Evolutionary conservation across 768 basidiomycete species (phyloP).

Genomic region (Podaxis mareebaensis): DNA sequence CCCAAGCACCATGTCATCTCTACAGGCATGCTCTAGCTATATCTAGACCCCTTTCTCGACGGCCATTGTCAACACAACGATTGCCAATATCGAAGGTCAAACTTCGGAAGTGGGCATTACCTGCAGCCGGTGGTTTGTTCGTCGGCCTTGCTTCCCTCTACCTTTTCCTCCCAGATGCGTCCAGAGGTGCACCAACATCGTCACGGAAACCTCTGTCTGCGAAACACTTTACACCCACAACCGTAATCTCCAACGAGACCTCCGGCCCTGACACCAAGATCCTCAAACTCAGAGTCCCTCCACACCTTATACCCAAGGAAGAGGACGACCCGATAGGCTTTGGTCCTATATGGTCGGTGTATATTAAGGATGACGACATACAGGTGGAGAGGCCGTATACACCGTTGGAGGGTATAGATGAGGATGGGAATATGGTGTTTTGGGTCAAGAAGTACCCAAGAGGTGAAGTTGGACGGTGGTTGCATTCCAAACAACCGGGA

Average conservation of each 20-base stretch:
- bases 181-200: constrained; percentile 44
- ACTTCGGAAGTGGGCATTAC: constrained; percentile 12
- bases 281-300: constrained; percentile 59
- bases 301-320: constrained; percentile 34
- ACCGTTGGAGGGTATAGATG: constrained; percentile 70
- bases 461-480: constrained; percentile 84
- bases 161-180: constrained; percentile 51
- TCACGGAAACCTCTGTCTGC: constrained; percentile 41
- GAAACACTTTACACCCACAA: constrained; percentile 60
- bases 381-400: constrained; percentile 89
- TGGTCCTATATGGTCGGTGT: constrained; percentile 71
- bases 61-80: not conserved
- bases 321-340: constrained; percentile 24
- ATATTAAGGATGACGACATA: constrained; percentile 84
- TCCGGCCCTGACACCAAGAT: constrained; percentile 64
- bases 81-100: not conserved
- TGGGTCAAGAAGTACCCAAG: constrained; percentile 81
- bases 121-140: constrained; percentile 39
- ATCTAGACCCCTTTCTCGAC: not conserved
- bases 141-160: constrained; percentile 44
- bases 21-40: not conserved
- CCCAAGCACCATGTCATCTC: not conserved
- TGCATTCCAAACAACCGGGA: constrained; percentile 68
- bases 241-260: constrained; percentile 51
- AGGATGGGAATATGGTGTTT: constrained; percentile 64